A percentile compares a stretch with the other conserved stretches of the same genome.
Evolutionary conservation across 2,329 filamentous ascomycete genomes (phyloP).

Genomic region (Aspergillus luchuensis): DNA sequence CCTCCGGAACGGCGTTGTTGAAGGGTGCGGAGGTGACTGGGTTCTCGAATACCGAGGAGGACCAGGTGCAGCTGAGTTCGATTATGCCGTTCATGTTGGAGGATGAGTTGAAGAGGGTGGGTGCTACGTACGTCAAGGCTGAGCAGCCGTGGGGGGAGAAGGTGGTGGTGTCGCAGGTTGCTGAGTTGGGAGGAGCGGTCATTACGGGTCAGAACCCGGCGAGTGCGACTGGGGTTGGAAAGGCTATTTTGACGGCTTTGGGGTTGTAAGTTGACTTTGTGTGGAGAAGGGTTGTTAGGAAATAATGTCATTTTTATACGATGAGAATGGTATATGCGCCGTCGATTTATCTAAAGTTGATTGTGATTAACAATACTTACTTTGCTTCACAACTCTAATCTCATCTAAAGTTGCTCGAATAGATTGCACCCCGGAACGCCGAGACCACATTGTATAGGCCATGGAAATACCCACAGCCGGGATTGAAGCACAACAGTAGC

Average conservation of each 20-base stretch:
- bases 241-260: slow-evolving; percentile 44
- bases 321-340: no score
- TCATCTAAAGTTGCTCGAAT: no score
- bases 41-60: slow-evolving; percentile 52
- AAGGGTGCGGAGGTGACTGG: slow-evolving; percentile 46
- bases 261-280: slow-evolving; percentile 14
- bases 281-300: background rate
- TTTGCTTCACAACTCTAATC: no score
- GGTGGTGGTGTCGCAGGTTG: slow-evolving; percentile 41
- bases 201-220: slow-evolving; percentile 54
- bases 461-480: no score
- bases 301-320: background rate
- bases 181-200: slow-evolving; percentile 33
- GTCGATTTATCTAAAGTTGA: no score
- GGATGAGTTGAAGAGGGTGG: slow-evolving; percentile 42
- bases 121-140: slow-evolving; percentile 48
- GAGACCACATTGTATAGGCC: no score
- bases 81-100: slow-evolving; percentile 51
- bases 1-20: slow-evolving; percentile 46
- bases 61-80: slow-evolving; percentile 39
- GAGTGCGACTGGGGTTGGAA: slow-evolving; percentile 46
- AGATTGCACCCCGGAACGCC: no score
- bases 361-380: no score
- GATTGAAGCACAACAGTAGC: no score
- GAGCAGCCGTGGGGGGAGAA: slow-evolving; percentile 48